These are phyloP conservation scores for Fonsecaea pugnacius DNA, from an alignment of 2,329 filamentous ascomycete species.

Conservation along the genomic window DNA sequence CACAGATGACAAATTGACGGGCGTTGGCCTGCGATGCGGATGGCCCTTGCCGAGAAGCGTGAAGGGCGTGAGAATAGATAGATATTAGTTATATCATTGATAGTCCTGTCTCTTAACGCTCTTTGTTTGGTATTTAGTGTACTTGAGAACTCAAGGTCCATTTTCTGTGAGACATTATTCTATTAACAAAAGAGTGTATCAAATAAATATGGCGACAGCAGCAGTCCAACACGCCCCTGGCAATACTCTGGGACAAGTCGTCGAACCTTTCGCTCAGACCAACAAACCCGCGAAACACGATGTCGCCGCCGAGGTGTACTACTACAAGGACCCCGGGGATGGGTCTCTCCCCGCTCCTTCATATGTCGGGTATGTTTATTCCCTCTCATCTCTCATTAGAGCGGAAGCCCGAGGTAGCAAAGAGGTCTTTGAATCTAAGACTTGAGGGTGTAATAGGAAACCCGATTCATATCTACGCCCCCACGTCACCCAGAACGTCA, in stretches of 20 bases:
- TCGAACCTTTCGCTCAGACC: slow-evolving; percentile 11
- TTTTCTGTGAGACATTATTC: not conserved
- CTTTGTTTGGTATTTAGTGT: not conserved
- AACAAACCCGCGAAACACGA: slow-evolving; percentile 17
- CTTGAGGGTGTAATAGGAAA: slow-evolving; percentile 18
- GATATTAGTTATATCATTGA: too few relatives aligned
- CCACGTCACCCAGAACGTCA: slow-evolving; percentile 23
- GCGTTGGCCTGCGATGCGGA: not conserved
- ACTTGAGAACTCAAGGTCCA: not conserved
- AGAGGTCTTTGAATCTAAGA: not conserved
- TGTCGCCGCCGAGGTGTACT: slow-evolving; percentile 29
- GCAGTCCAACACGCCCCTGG: slow-evolving; percentile 22
- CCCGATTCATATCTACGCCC: slow-evolving; percentile 33
- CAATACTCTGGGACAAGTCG: slow-evolving; percentile 16
- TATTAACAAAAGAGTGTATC: not conserved
- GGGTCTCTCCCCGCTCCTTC: slow-evolving; percentile 27
- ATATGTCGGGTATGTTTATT: slow-evolving; percentile 30
- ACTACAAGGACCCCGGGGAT: slow-evolving; percentile 37
- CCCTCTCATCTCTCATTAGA: not conserved
- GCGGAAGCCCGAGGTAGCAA: too few relatives aligned
- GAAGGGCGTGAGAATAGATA: not conserved
- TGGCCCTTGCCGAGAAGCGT: not conserved
- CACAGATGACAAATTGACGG: not conserved
- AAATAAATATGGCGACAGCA: slow-evolving; percentile 21
- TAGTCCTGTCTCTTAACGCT: not conserved